A percentile compares a stretch with the other conserved stretches of the same genome.
These are phyloP conservation scores for Astragalus membranaceus DNA, from an alignment of 306 rosid species.

Conservation along the genomic window DNA sequence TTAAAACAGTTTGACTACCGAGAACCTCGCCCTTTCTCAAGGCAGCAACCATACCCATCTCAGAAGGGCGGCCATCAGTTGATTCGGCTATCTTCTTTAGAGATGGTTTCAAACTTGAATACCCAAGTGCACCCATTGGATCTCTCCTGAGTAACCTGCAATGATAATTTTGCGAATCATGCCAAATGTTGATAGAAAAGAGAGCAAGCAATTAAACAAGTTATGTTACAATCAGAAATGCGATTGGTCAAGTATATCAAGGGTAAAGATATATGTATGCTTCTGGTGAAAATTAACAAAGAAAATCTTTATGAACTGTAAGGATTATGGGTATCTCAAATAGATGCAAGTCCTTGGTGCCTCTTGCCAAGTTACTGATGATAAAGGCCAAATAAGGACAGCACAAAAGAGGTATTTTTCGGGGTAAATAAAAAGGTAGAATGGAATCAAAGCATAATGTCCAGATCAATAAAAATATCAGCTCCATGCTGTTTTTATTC, in stretches of 20 bases:
- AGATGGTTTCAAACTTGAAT: constrained; percentile 62
- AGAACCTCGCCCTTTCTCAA: constrained; percentile 83
- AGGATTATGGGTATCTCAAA: neutral
- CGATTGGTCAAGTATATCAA: neutral
- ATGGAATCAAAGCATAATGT: constrained; percentile 4
- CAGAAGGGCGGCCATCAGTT: constrained; percentile 69
- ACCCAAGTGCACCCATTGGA: constrained; percentile 97
- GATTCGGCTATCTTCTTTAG: constrained; percentile 65
- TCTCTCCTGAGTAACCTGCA: constrained; percentile 79
- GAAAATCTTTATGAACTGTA: neutral
- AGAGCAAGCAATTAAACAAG: neutral
- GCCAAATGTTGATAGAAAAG: neutral
- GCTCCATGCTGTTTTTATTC: neutral
- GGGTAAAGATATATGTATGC: neutral
- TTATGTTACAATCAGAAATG: neutral
- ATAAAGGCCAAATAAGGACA: neutral
- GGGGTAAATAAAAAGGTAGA: neutral
- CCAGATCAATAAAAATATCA: neutral
- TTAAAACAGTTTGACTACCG: constrained; percentile 85
- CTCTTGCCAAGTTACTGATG: constrained; percentile 1
- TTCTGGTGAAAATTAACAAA: constrained; percentile 5
- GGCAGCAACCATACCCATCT: constrained; percentile 89
- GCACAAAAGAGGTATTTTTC: neutral
- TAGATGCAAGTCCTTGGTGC: neutral
- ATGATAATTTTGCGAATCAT: neutral